A percentile compares a stretch with the other conserved stretches of the same genome.
These are phyloP conservation scores for Apiospora arundinis DNA, from an alignment of 2,329 filamentous ascomycete species.

Conservation along the genomic window DNA sequence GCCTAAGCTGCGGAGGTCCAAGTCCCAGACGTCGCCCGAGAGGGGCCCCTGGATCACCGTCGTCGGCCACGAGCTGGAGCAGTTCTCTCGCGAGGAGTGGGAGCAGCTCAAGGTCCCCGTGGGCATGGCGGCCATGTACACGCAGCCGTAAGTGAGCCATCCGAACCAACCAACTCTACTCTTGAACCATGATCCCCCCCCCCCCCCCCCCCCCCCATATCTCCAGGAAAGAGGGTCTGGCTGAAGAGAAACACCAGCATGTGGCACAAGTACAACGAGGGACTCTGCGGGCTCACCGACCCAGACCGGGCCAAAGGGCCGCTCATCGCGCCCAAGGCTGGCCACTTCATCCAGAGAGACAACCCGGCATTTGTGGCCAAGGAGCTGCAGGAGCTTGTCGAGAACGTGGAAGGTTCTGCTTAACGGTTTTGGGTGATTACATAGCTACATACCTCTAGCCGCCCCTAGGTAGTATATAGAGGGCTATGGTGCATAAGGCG, in stretches of 20 bases:
- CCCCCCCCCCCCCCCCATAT: too few species aligned
- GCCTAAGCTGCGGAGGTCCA: conserved; percentile 47
- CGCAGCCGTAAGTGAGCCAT: conserved; percentile 49
- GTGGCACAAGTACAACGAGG: conserved; percentile 61
- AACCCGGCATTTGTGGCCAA: conserved; percentile 53
- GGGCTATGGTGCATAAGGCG: not conserved
- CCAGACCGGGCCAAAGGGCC: conserved; percentile 47
- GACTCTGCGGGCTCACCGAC: conserved; percentile 51
- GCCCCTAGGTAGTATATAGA: too few species aligned
- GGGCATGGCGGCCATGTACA: conserved; percentile 53
- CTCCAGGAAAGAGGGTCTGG: not conserved
- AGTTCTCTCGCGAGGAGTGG: conserved; percentile 54
- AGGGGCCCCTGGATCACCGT: conserved; percentile 52
- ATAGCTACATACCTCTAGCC: too few species aligned
- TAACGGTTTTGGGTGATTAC: too few species aligned
- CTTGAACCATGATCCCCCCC: not conserved
- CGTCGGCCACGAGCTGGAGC: conserved; percentile 59
- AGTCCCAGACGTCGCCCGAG: conserved; percentile 35
- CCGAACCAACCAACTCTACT: not conserved
- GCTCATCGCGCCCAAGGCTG: conserved; percentile 50
- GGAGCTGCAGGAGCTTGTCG: conserved; percentile 1
- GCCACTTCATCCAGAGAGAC: conserved; percentile 63
- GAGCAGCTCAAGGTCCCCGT: conserved; percentile 35
- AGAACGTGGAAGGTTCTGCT: not conserved
- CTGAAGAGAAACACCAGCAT: conserved; percentile 35